Percentiles rank a stretch among this genome's conserved stretches.
phyloP scores from a whole-genome alignment of 1,284 basidiomycete genomes.

The Porodaedalea pini region DNA sequence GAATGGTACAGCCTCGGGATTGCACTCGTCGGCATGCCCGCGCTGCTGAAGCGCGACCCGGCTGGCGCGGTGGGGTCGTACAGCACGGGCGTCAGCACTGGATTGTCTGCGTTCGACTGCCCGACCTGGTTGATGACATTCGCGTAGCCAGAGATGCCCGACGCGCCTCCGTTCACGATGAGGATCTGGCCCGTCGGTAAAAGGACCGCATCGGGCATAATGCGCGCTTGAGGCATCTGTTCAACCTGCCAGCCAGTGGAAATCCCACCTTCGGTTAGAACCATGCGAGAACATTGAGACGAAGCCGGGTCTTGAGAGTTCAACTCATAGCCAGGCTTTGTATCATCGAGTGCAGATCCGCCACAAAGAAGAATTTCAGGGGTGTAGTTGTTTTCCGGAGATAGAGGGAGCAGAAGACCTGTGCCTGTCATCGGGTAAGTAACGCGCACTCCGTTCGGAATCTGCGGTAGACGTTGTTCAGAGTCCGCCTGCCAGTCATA shows the following conservation, averaged over 20 bases:
- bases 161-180: constrained; percentile 72
- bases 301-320: constrained; percentile 71
- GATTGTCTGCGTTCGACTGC: constrained; percentile 75
- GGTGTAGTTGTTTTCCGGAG: constrained; percentile 55
- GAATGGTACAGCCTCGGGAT: constrained; percentile 86
- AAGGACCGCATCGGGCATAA: constrained; percentile 80
- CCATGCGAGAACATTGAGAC: constrained; percentile 68
- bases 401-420: constrained; percentile 67
- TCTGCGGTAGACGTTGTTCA: constrained; percentile 59
- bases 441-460: constrained; percentile 78
- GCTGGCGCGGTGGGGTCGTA: constrained; percentile 63
- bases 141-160: constrained; percentile 81
- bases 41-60: constrained; percentile 61
- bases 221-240: constrained; percentile 66
- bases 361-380: constrained; percentile 78
- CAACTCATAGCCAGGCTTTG: constrained; percentile 53
- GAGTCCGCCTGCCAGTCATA: constrained; percentile 70
- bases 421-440: constrained; percentile 82
- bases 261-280: constrained; percentile 64
- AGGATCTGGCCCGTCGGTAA: constrained; percentile 76
- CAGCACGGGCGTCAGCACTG: constrained; percentile 67
- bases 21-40: constrained; percentile 60
- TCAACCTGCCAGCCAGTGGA: constrained; percentile 70
- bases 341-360: constrained; percentile 68
- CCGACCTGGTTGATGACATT: constrained; percentile 73